Percentiles rank a stretch among this genome's conserved stretches.
Evolutionary conservation across 257 asterid species (phyloP).

Genomic region (Nicotiana paniculata): DNA sequence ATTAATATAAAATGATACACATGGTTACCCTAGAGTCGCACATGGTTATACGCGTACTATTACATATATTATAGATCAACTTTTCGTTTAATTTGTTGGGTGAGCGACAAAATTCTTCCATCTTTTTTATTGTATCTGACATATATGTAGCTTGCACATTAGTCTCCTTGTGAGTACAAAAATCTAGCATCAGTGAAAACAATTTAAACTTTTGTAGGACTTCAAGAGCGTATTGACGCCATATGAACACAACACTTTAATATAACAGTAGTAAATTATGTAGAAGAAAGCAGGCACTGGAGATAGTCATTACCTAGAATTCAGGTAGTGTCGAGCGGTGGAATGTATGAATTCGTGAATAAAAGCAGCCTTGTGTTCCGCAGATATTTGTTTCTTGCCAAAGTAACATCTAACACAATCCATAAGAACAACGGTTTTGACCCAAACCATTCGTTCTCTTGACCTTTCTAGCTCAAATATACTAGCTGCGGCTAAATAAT

Average conservation of each 20-base stretch:
- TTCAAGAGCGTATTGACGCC: background rate
- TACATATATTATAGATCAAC: too few relatives aligned
- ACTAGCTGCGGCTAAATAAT: slow-evolving; percentile 50
- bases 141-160: too few relatives aligned
- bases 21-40: too few relatives aligned
- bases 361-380: slow-evolving; percentile 35
- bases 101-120: too few relatives aligned
- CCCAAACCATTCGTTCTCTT: slow-evolving; percentile 59
- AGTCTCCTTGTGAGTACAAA: background rate
- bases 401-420: slow-evolving; percentile 33
- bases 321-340: slow-evolving; percentile 9
- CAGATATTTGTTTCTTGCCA: slow-evolving; percentile 8
- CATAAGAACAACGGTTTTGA: slow-evolving; percentile 55
- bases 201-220: too few relatives aligned
- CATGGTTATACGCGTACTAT: too few relatives aligned
- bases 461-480: slow-evolving; percentile 61
- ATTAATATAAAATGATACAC: too few relatives aligned
- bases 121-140: too few relatives aligned
- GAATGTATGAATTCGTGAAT: slow-evolving; percentile 31
- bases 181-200: too few relatives aligned
- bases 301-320: background rate
- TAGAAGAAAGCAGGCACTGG: background rate
- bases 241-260: background rate
- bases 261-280: too few relatives aligned
- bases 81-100: too few relatives aligned